Base-by-base conservation (phyloP, 1,284 basidiomycete genomes). In the Xerocomus nothofagi region DNA sequence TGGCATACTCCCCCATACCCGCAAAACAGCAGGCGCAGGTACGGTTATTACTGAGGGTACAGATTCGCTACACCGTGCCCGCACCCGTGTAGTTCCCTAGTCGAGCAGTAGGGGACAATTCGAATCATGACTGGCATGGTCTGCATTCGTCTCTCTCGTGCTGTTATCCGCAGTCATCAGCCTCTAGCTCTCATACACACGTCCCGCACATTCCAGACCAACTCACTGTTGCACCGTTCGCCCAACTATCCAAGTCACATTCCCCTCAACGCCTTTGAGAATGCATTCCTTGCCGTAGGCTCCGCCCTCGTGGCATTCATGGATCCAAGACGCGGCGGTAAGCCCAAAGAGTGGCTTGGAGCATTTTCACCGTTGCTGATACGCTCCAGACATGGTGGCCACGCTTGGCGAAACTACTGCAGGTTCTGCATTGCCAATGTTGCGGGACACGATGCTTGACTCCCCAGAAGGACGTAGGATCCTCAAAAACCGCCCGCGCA, bases 401-500 rank as follows among this genome's bases (percentile, higher is more conserved):
- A 88, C 91, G 7, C 78, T 97, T 9, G 91, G 89, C 21, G 95
- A 98, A 71, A 91, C 91, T 0, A 93, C 93, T 0, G 89, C 92
- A 8, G 86, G 89, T 3, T 81, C 86, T 0, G 86, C 87, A 54
- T 78, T 99, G n/a, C 82, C 88, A 3, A 77, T 80, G 34, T 73
- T 98, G 44, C 84, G 93, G 33, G 86, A 91, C 51, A 71, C 72
- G 36, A 94, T 98, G 91, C 78, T 90, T 1, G 76, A 79, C 32
- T 86, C 86, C 58, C 71, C 82, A 6, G 93, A 94, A 70, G 93
- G 93, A 6, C 77, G 92, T 39, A 78, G 80, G 55, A 88, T 98
- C 43, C 76, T 99, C 47, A 86, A 85, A 60, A 83, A 95, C 49
- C 75, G 91, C 38, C 96, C 97, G 4, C 76, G 87, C 31, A 81